A percentile compares a stretch with the other conserved stretches of the same genome.
These are phyloP conservation scores for Pythium dissimile DNA, from an alignment of 352 stramenopile genomes.

Conservation along the genomic window DNA sequence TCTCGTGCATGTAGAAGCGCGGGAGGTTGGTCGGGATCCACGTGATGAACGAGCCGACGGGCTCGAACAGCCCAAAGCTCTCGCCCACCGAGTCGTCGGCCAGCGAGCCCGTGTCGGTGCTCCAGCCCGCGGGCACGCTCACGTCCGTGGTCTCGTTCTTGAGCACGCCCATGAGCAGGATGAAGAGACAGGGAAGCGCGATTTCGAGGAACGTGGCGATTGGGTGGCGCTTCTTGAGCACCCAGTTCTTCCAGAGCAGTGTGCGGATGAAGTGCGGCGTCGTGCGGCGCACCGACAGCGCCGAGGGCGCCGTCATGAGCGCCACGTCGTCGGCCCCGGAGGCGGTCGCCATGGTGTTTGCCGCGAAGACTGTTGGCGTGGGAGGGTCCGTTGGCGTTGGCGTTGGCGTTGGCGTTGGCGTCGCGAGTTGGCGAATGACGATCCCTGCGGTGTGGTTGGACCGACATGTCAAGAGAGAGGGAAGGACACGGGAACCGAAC, in stretches of 20 bases:
- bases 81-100: constrained; percentile 29
- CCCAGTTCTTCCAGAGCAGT: constrained; percentile 68
- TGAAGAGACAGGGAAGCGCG: constrained; percentile 51
- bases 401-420: too few species aligned
- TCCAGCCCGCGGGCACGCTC: constrained; percentile 47
- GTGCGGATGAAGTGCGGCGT: constrained; percentile 28
- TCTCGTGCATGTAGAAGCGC: constrained; percentile 54
- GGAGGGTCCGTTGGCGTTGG: too few species aligned
- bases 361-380: neutral
- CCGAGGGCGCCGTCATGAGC: neutral
- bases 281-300: constrained; percentile 21
- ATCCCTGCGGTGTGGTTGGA: too few species aligned
- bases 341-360: neutral
- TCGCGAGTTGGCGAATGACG: neutral
- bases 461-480: neutral
- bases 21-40: constrained; percentile 30
- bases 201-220: constrained; percentile 54
- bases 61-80: constrained; percentile 54
- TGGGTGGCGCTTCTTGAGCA: constrained; percentile 54
- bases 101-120: constrained; percentile 22
- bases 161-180: constrained; percentile 50
- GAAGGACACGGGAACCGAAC: neutral
- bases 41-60: constrained; percentile 26
- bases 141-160: constrained; percentile 50
- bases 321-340: neutral